Conservation (phyloP, 2,329 filamentous ascomycete genomes). For the Trichoderma sp. region DNA sequence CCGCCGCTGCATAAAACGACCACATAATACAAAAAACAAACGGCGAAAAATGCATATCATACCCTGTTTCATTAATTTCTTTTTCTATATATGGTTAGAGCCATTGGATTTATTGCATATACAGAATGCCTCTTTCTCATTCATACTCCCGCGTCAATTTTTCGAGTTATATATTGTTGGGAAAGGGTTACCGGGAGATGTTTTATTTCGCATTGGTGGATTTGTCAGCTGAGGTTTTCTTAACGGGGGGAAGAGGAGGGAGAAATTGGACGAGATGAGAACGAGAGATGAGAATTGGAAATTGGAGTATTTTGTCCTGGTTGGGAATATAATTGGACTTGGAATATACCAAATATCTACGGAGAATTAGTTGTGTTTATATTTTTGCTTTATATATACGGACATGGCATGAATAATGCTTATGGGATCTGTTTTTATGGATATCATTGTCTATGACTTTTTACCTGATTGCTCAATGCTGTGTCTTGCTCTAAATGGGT, state of each 20-base stretch:
- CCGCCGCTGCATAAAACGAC: conserved; percentile 6
- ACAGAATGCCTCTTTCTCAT: conserved; percentile 16
- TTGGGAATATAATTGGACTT: conserved; percentile 8
- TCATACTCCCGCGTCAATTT: background rate
- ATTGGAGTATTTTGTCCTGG: background rate
- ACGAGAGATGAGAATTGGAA: background rate
- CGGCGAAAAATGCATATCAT: conserved; percentile 2
- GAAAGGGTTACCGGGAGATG: background rate
- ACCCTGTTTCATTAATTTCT: background rate
- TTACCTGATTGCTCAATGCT: background rate
- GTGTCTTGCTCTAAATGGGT: background rate
- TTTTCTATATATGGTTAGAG: conserved; percentile 1
- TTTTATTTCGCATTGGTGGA: background rate
- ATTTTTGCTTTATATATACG: background rate
- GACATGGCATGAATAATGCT: background rate
- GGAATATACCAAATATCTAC: conserved; percentile 15
- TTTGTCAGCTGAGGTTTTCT: background rate
- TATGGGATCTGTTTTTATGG: background rate
- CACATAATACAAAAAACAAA: conserved; percentile 3
- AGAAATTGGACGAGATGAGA: background rate
- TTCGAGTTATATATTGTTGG: background rate
- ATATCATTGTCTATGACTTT: background rate
- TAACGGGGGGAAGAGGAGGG: background rate
- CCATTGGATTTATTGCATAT: conserved; percentile 2
- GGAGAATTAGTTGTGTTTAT: background rate